Evolutionary conservation across 1,284 basidiomycete species (phyloP), one percentile per base, ranked within the genome.

Genomic region (Malassezia obtusa): DNA sequence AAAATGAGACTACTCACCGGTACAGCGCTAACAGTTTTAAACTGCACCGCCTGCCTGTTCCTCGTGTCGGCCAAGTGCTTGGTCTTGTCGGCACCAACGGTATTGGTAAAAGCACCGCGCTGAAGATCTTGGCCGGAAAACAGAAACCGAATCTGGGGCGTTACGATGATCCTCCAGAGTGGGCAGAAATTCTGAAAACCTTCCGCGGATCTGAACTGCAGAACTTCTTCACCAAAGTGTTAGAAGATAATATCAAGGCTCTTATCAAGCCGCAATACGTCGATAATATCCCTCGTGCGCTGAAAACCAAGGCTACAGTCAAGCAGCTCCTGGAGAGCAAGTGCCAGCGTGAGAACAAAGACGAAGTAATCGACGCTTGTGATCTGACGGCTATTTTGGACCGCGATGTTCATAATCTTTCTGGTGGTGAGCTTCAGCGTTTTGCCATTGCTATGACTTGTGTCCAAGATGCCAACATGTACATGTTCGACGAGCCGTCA

Each of bases 401-500:
- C 30, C 60, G 71, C n/a, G 71, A 72, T 44, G 66, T 71, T 11
- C 62, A 67, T 48, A 57, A 71, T 33, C 46, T 73, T 15, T 67
- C 64, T n/a, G 71, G 71, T 66, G 71, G 71, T 51, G 71, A 73
- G 58, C 59, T 73, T 33, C 71, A 73, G 59, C 62, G 71, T 22
- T 73, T 73, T 56, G 69, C 71, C 28, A 73, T 73, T 51, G 71
- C 68, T 24, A 73, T 73, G 71, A 65, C 63, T 22, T 71, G 68
- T 50, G 62, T 73, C 19, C 71, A 73, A 58, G 59, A 52, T n/a
- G 71, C 71, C 50, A 72, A 73, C 58, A 63, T 73, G 58, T 73
- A 73, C 66, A 73, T 73, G 71, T 73, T 73, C 36, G 71, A 73
- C 58, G 71, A 73, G 57, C 71, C 71, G 22, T 73, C 71, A 28